Conservation (phyloP, 805 yeast species). For the Candida nanaspora region DNA sequence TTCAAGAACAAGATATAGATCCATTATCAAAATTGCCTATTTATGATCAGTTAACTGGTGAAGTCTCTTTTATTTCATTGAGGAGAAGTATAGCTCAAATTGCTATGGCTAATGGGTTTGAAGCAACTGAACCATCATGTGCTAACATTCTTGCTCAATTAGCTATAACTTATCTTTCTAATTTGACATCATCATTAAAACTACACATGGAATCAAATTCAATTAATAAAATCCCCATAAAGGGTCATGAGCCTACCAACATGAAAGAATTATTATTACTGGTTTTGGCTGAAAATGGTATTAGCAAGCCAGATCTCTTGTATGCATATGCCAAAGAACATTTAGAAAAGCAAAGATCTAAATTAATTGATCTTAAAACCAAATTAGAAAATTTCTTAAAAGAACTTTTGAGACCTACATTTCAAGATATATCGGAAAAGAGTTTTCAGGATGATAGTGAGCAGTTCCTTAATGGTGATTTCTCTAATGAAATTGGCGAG, state of each 20-base stretch:
- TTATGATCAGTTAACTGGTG: constrained; percentile 54
- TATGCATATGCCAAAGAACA: constrained; percentile 70
- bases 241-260: constrained; percentile 14
- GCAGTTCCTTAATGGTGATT: constrained; percentile 91
- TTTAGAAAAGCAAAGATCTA: constrained; percentile 57
- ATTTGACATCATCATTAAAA: constrained; percentile 64
- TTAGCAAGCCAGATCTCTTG: constrained; percentile 69
- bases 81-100: constrained; percentile 67
- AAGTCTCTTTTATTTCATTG: constrained; percentile 58
- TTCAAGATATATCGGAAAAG: constrained; percentile 62
- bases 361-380: constrained; percentile 58
- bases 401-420: constrained; percentile 75
- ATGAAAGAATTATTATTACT: constrained; percentile 45
- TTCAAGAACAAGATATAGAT: constrained; percentile 68
- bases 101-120: constrained; percentile 90
- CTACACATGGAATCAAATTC: constrained; percentile 62
- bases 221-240: constrained; percentile 29
- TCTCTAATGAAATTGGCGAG: constrained; percentile 88
- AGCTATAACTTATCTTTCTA: constrained; percentile 73
- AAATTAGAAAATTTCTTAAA: constrained; percentile 69
- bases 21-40: constrained; percentile 68
- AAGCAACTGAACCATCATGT: constrained; percentile 71
- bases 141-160: constrained; percentile 73
- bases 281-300: constrained; percentile 79
- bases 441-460: constrained; percentile 87